Conservation (phyloP, 495 filamentous ascomycete genomes). For the Trichodelitschia bisporula region DNA sequence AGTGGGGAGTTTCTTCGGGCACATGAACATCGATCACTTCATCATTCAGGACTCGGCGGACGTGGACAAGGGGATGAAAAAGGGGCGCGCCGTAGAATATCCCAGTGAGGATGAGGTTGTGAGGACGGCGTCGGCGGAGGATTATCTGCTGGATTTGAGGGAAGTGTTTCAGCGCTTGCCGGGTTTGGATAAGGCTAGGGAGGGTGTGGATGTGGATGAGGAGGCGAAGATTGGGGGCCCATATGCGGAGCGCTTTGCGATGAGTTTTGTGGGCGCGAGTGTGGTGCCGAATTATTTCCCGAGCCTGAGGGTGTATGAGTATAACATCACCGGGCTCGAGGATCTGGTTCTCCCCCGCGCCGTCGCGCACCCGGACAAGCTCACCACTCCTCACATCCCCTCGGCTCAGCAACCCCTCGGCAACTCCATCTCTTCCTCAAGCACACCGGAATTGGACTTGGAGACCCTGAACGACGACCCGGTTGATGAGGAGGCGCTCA, state of each 20-base stretch:
- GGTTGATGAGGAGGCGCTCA: background rate
- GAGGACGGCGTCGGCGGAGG: constrained; percentile 33
- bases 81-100: constrained; percentile 19
- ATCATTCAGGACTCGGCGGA: constrained; percentile 70
- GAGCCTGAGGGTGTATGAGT: constrained; percentile 64
- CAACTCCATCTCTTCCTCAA: background rate
- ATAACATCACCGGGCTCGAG: constrained; percentile 72
- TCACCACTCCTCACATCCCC: background rate
- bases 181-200: constrained; percentile 9
- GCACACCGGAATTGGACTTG: constrained; percentile 3
- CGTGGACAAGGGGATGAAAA: constrained; percentile 29
- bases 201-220: constrained; percentile 17
- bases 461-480: constrained; percentile 1
- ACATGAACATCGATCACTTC: constrained; percentile 99
- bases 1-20: constrained; percentile 54
- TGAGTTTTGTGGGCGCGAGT: constrained; percentile 58
- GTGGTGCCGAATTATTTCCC: constrained; percentile 88
- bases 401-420: background rate
- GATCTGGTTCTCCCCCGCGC: constrained; percentile 9
- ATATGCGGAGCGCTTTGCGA: constrained; percentile 64
- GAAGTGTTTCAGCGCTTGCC: constrained; percentile 54
- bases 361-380: no score
- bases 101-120: constrained; percentile 17
- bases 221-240: constrained; percentile 34
- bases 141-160: constrained; percentile 63